Evolutionary conservation across 1,284 basidiomycete species (phyloP).

Genomic region (Peniophora sp.): DNA sequence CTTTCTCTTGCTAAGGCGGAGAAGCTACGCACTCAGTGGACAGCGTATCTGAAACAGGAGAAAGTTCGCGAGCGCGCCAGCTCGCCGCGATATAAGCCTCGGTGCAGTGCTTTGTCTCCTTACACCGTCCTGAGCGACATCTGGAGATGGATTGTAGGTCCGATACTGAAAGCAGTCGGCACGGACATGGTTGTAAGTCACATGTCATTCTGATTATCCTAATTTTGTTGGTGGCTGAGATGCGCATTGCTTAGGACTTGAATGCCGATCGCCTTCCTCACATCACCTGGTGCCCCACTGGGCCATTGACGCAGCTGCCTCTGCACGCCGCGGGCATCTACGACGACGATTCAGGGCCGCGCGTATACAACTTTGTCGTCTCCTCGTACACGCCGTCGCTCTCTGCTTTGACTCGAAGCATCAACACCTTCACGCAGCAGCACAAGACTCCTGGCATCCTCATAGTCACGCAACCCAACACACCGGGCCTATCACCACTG

Average conservation of each 20-base stretch:
- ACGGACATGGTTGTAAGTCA: too few relatives aligned
- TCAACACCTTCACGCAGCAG: neutral
- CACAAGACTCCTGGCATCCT: neutral
- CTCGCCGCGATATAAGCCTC: too few relatives aligned
- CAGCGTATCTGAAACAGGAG: too few relatives aligned
- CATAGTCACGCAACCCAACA: neutral
- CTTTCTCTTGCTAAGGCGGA: too few relatives aligned
- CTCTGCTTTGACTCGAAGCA: neutral
- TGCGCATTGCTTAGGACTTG: neutral
- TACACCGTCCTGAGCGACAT: too few relatives aligned
- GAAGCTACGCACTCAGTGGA: too few relatives aligned
- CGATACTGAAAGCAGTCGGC: too few relatives aligned
- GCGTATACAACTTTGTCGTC: neutral
- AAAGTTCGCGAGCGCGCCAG: too few relatives aligned
- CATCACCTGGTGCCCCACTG: neutral
- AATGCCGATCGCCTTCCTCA: neutral
- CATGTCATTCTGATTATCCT: too few relatives aligned
- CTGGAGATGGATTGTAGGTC: too few relatives aligned
- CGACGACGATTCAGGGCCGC: neutral
- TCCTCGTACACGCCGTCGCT: neutral
- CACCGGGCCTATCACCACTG: neutral
- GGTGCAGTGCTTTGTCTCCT: too few relatives aligned
- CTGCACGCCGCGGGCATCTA: neutral
- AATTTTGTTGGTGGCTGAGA: too few relatives aligned
- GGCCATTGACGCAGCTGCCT: neutral